phyloP scores from a whole-genome alignment of 73 alveolate species.

The Diophrys appendiculata region DNA sequence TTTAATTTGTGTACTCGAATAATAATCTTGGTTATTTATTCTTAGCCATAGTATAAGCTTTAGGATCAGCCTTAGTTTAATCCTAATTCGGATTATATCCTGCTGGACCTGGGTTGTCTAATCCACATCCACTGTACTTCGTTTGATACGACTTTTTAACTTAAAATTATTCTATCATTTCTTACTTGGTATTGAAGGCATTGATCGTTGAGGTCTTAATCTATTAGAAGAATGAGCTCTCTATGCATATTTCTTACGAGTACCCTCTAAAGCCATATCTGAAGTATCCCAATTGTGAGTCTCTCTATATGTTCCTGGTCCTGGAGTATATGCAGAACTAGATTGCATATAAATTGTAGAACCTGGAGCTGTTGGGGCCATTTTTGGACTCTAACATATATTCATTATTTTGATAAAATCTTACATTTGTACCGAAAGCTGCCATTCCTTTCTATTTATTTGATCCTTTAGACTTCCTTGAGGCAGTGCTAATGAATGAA shows the following conservation, averaged over 20 bases:
- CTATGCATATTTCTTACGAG: not conserved
- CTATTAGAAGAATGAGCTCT: not conserved
- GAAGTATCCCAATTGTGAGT: not conserved
- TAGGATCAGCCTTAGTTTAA: not conserved
- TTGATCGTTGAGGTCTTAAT: not conserved
- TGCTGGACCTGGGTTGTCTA: constrained; percentile 15
- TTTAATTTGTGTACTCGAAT: not conserved
- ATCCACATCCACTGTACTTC: not conserved
- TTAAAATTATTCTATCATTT: not conserved
- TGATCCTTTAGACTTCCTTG: too few relatives aligned
- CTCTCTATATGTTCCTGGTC: constrained; percentile 5
- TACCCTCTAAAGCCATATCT: not conserved
- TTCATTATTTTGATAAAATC: not conserved
- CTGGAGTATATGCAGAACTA: not conserved
- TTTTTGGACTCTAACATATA: not conserved
- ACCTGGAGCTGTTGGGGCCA: not conserved
- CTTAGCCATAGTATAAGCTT: not conserved
- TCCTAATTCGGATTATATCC: constrained; percentile 6
- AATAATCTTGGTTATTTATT: not conserved
- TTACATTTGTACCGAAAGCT: not conserved
- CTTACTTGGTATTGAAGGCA: constrained; percentile 9
- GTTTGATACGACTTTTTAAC: not conserved
- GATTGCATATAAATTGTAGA: constrained; percentile 1
- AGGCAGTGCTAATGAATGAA: too few relatives aligned
- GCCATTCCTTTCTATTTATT: not conserved